Percentiles rank a stretch among this genome's conserved stretches.
These are phyloP conservation scores for Cytospora piceae DNA, from an alignment of 2,329 filamentous ascomycete genomes.

Conservation along the genomic window DNA sequence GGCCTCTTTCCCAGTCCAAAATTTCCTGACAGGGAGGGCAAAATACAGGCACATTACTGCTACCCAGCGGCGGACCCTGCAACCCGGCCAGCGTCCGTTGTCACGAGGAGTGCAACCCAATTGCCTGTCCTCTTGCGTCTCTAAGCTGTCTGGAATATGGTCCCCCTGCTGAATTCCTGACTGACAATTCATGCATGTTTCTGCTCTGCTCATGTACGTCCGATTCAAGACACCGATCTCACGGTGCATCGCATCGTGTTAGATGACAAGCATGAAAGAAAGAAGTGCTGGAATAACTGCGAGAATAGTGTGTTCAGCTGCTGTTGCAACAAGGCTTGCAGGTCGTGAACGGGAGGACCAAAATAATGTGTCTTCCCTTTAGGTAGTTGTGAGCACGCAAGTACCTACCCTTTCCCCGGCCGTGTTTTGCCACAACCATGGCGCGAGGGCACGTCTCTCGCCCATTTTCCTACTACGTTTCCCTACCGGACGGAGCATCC, in stretches of 20 bases:
- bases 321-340: conserved; percentile 20
- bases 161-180: conserved; percentile 5
- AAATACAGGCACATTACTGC: conserved; percentile 23
- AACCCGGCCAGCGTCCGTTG: not conserved
- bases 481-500: conserved; percentile 12
- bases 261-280: conserved; percentile 25
- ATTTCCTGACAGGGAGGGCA: conserved; percentile 3
- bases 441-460: conserved; percentile 9
- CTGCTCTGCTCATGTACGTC: conserved; percentile 28
- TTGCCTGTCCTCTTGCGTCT: not conserved
- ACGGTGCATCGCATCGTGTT: conserved; percentile 29
- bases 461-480: conserved; percentile 5
- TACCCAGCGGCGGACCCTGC: not conserved
- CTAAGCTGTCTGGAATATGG: conserved; percentile 7
- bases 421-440: conserved; percentile 6
- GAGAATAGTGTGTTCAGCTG: conserved; percentile 14
- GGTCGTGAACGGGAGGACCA: conserved; percentile 14
- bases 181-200: conserved; percentile 29
- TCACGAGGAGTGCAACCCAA: not conserved
- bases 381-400: conserved; percentile 5
- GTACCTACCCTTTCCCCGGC: conserved; percentile 6
- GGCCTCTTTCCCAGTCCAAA: conserved; percentile 26
- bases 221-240: conserved; percentile 30
- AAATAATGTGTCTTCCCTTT: conserved; percentile 17
- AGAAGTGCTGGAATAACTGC: conserved; percentile 18